Evolutionary conservation across 2,329 filamentous ascomycete species (phyloP).

Genomic region (Diaporthe eres): DNA sequence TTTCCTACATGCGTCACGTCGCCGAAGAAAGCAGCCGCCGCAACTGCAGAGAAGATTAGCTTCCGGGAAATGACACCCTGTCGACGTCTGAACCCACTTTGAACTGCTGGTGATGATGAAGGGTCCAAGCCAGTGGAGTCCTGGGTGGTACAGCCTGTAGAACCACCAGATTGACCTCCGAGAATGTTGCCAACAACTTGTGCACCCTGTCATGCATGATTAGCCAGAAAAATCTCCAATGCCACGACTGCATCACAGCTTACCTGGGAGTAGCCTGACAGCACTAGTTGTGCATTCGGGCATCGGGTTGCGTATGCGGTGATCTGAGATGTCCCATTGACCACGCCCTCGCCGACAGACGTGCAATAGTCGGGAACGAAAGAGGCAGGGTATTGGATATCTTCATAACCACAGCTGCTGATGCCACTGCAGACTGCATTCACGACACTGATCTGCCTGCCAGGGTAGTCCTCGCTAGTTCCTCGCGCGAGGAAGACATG

Average conservation of each 20-base stretch:
- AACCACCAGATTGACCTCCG: constrained; percentile 37
- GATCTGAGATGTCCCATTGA: constrained; percentile 38
- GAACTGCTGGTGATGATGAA: constrained; percentile 8
- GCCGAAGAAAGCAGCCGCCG: constrained; percentile 36
- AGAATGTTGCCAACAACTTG: constrained; percentile 40
- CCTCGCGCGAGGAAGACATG: constrained; percentile 32
- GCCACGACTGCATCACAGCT: background rate
- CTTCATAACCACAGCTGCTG: constrained; percentile 37
- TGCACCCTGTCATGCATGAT: constrained; percentile 19
- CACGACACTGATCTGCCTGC: constrained; percentile 20
- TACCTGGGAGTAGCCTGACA: constrained; percentile 37
- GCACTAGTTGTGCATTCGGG: constrained; percentile 33
- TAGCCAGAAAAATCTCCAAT: background rate
- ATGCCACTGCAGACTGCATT: constrained; percentile 17
- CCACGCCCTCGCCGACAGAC: constrained; percentile 31
- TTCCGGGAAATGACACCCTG: too few relatives aligned
- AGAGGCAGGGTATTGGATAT: constrained; percentile 33
- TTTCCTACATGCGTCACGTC: constrained; percentile 38
- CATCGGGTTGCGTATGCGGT: constrained; percentile 33
- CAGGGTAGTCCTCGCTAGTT: constrained; percentile 27
- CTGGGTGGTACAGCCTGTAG: constrained; percentile 36
- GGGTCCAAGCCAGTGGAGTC: constrained; percentile 27
- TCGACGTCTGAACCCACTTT: background rate
- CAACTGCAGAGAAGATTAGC: background rate
- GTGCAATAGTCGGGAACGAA: constrained; percentile 36